Evolutionary conservation across 768 basidiomycete species (phyloP).

Genomic region (Boletus insuetus): DNA sequence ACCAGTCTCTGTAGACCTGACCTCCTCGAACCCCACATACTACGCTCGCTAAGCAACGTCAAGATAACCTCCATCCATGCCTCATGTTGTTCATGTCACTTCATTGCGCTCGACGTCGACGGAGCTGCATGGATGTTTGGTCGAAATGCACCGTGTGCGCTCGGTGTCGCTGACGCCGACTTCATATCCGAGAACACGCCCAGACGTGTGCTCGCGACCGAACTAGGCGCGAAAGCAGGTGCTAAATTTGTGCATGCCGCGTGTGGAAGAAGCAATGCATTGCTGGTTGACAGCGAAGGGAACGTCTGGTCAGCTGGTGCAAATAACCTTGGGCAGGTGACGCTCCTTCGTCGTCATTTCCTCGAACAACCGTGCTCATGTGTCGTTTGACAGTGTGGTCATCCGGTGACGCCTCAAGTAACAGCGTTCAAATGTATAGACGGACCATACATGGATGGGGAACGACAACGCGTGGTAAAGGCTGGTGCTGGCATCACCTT

Average conservation of each 20-base stretch:
- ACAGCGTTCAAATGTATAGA: conserved; percentile 60
- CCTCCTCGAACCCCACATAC: conserved; percentile 82
- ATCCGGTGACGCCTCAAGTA: conserved; percentile 62
- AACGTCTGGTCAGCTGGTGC: conserved; percentile 80
- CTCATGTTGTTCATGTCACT: conserved; percentile 75
- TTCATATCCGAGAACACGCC: conserved; percentile 75
- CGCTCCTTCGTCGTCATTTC: background rate
- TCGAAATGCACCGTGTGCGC: conserved; percentile 66
- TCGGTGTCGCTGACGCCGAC: conserved; percentile 59
- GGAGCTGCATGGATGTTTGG: conserved; percentile 92
- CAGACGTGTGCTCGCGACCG: conserved; percentile 51
- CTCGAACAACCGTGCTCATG: background rate
- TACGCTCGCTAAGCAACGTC: conserved; percentile 84
- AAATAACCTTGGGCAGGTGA: conserved; percentile 80
- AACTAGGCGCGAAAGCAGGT: conserved; percentile 58
- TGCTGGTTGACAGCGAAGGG: conserved; percentile 81
- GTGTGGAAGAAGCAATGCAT: conserved; percentile 76
- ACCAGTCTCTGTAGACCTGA: conserved; percentile 57
- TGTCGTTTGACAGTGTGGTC: conserved; percentile 58
- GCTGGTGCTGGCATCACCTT: conserved; percentile 84
- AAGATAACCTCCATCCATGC: conserved; percentile 69
- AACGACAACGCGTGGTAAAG: conserved; percentile 62
- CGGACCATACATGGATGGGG: conserved; percentile 55
- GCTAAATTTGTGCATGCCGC: conserved; percentile 78
- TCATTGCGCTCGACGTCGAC: conserved; percentile 66